Evolutionary conservation across 495 filamentous ascomycete species (phyloP), one percentile per base, ranked within the genome.

Genomic region (Talaromyces nanjingensis): DNA sequence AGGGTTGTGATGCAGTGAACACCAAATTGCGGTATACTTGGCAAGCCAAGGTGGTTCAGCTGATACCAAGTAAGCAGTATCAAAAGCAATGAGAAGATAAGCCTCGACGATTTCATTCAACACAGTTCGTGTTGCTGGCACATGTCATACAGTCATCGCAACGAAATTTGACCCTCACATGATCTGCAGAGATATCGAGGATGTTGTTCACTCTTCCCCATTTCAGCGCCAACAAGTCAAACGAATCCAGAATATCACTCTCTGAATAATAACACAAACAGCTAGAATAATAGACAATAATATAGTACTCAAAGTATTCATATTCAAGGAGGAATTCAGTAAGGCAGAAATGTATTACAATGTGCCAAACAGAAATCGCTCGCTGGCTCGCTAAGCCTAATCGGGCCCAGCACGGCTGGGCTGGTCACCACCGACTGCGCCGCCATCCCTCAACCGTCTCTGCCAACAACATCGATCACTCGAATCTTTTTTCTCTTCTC

Each of bases 401-500:
- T 59, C 31, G 56, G 31, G 27, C 1, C 1, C n/a, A 37, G 16
- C 27, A 29, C 27, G 56, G 29, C 53, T 56, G 53, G 53, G 11
- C 22, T 52, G 20, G 47, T n/a, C 47, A 52, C 16, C 20, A 56
- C 6, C 16, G 24, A 33, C 54, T 57, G 54, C 54, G 54, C 54
- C 54, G 54, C 56, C 56, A 59, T 59, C 16, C 29, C 56, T 59
- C 56, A 59, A 37, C 3, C 52, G 45, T 49, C 52, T 59, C 56
- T 59, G 56, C 56, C 31, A 59, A 34, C 56, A 37, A 56, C 53
- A 56, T 56, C 58, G 1, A 25, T 42, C 62, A 53, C 6, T 56
- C 27, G 24, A 18, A 8, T 29, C 54, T 69, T 68, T 68, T 65
- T 69, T 72, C 66, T 64, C 66, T 64, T 65, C 66, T 70, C 65